Evolutionary conservation across 1,284 basidiomycete species (phyloP).

Genomic region (Ustilago bromivora): DNA sequence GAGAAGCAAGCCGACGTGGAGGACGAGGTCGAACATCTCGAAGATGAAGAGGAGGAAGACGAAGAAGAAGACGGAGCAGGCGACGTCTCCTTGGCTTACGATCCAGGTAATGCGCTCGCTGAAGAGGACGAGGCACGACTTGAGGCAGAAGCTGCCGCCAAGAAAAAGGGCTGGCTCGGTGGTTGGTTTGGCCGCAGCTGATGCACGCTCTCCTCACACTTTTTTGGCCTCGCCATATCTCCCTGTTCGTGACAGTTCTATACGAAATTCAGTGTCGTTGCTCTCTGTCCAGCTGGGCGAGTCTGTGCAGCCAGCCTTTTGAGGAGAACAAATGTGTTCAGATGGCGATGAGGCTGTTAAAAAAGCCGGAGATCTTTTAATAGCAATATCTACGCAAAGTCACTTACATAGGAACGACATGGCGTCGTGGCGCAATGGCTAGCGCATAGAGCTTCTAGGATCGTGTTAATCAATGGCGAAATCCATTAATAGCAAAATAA

Average conservation of each 20-base stretch:
- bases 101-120: conserved; percentile 54
- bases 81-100: conserved; percentile 50
- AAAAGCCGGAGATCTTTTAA: no score
- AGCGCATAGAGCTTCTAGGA: conserved; percentile 55
- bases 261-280: neutral
- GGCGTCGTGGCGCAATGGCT: conserved; percentile 57
- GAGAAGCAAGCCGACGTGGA: conserved; percentile 16
- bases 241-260: neutral
- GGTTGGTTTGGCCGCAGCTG: conserved; percentile 62
- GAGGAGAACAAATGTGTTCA: neutral
- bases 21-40: conserved; percentile 34
- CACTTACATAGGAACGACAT: neutral
- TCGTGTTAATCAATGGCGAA: neutral
- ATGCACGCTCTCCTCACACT: neutral
- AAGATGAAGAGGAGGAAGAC: conserved; percentile 37
- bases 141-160: conserved; percentile 40
- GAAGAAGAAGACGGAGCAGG: conserved; percentile 29
- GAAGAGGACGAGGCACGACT: conserved; percentile 59
- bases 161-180: conserved; percentile 64
- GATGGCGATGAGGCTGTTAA: no score
- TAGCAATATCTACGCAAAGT: conserved; percentile 2
- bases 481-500: conserved; percentile 9
- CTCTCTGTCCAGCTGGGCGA: neutral
- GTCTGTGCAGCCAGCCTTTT: neutral
- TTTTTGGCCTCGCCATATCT: neutral